Conservation (phyloP, 805 yeast genomes). For the Saccharomycopsis amapae region DNA sequence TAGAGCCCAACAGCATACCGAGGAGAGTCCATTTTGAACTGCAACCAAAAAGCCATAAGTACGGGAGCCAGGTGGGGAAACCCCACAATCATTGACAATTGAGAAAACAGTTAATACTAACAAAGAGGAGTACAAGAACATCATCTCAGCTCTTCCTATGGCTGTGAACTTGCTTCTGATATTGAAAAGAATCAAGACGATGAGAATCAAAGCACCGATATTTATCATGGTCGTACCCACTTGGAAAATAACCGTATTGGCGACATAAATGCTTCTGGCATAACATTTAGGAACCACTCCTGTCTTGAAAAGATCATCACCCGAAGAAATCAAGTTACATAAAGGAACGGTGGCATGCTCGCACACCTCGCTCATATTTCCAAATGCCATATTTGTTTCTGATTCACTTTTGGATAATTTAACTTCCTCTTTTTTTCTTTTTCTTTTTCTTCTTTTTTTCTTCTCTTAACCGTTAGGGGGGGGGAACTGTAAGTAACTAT, state of each 20-base stretch:
- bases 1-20: conserved; percentile 64
- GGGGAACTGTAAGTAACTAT: too few relatives aligned
- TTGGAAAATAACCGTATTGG: conserved; percentile 87
- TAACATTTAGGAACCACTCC: conserved; percentile 79
- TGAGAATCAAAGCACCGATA: conserved; percentile 59
- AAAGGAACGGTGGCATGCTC: conserved; percentile 19
- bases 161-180: conserved; percentile 87
- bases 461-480: too few relatives aligned
- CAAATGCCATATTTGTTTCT: conserved; percentile 18
- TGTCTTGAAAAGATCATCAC: conserved; percentile 31
- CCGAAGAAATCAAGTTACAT: conserved; percentile 10
- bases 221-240: conserved; percentile 83
- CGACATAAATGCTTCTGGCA: conserved; percentile 77
- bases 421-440: too few relatives aligned
- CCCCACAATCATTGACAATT: conserved; percentile 85
- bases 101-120: conserved; percentile 54
- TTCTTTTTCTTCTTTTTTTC: too few relatives aligned
- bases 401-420: too few relatives aligned
- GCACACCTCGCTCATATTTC: conserved; percentile 12
- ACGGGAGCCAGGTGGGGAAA: conserved; percentile 73
- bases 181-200: conserved; percentile 66
- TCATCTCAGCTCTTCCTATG: conserved; percentile 84
- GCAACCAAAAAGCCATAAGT: conserved; percentile 80
- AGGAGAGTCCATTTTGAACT: conserved; percentile 65
- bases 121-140: conserved; percentile 58